phyloP scores from a whole-genome alignment of 768 basidiomycete genomes.

The Hygrophorus russula region DNA sequence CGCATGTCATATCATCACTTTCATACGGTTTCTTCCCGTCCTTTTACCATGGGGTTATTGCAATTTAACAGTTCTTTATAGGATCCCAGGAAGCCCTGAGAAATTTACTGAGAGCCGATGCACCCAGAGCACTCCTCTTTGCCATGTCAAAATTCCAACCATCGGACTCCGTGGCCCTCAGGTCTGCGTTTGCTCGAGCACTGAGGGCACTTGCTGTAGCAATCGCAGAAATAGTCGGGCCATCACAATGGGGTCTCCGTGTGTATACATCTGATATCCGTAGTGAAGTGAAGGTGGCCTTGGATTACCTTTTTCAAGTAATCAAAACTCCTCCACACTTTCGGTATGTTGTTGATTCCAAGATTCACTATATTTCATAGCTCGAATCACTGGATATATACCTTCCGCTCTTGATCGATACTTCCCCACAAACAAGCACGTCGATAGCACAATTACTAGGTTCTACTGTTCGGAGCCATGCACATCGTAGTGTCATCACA shows the following conservation, averaged over 20 bases:
- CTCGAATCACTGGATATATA: conserved; percentile 52
- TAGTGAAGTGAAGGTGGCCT: conserved; percentile 41
- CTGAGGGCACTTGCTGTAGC: conserved; percentile 48
- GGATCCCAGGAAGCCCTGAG: conserved; percentile 53
- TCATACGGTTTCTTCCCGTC: conserved; percentile 39
- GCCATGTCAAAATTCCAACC: conserved; percentile 42
- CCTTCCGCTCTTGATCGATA: conserved; percentile 48
- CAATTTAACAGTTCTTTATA: conserved; percentile 11
- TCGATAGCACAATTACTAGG: conserved; percentile 52
- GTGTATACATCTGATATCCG: conserved; percentile 29
- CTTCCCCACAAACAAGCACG: conserved; percentile 26
- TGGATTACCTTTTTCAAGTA: conserved; percentile 54
- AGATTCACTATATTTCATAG: conserved; percentile 19
- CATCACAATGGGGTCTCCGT: conserved; percentile 56
- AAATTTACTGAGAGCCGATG: conserved; percentile 44
- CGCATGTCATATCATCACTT: conserved; percentile 64
- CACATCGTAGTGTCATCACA: conserved; percentile 38
- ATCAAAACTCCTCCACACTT: background rate
- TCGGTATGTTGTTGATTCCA: background rate
- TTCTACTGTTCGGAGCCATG: conserved; percentile 33
- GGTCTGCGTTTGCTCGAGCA: conserved; percentile 51
- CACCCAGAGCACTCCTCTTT: conserved; percentile 48
- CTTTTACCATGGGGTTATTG: background rate
- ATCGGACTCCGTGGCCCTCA: conserved; percentile 26
- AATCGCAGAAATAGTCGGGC: conserved; percentile 58